phyloP scores from a whole-genome alignment of 768 basidiomycete genomes.

The Saitozyma sp. region DNA sequence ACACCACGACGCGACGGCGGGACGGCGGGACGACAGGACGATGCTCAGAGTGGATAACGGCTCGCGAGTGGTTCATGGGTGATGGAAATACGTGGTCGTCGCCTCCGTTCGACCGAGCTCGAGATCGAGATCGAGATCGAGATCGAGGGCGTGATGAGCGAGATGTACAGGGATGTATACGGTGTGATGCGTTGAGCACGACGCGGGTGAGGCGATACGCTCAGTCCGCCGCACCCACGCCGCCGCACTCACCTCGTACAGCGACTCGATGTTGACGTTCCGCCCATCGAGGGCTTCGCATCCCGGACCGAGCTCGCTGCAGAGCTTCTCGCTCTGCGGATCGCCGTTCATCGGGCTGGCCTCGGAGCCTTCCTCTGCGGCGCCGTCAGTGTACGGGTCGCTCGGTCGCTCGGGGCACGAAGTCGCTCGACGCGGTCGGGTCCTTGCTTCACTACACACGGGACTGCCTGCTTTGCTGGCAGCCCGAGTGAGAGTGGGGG shows the following conservation, averaged over 20 bases:
- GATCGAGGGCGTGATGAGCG: background rate
- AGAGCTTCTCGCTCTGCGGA: conserved; percentile 21
- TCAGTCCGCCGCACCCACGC: no score
- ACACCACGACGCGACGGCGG: background rate
- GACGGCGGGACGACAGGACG: background rate
- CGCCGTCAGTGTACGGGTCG: no score
- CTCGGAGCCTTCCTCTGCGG: conserved; percentile 33
- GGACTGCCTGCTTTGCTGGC: no score
- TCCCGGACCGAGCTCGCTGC: conserved; percentile 37
- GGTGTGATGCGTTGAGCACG: background rate
- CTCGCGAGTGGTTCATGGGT: no score
- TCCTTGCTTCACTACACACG: background rate
- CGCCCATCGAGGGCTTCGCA: conserved; percentile 17
- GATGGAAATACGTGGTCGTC: no score
- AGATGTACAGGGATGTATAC: background rate
- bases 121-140: background rate
- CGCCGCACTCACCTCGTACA: conserved; percentile 30
- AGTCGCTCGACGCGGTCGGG: no score
- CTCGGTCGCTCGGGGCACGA: no score
- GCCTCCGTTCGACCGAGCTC: no score
- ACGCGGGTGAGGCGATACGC: no score
- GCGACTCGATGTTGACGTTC: conserved; percentile 39
- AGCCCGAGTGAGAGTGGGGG: no score
- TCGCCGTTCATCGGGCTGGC: conserved; percentile 39
- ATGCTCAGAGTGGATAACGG: background rate